Conservation (phyloP, 1,284 basidiomycete genomes). For the Blastosporella zonata region DNA sequence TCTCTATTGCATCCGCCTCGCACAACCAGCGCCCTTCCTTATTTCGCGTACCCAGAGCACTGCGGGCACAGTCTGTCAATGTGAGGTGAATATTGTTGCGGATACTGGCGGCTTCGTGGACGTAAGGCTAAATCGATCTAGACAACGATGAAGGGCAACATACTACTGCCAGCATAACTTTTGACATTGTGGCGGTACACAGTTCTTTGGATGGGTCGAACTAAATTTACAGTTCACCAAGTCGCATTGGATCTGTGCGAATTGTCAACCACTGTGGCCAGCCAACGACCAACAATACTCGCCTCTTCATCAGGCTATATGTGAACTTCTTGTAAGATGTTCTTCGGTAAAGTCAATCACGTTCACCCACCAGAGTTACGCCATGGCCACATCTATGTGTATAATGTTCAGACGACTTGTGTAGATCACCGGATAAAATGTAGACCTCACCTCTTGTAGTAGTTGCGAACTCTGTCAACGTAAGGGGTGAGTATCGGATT, state of each 20-base stretch:
- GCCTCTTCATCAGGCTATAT: conserved; percentile 64
- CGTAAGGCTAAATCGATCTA: conserved; percentile 21
- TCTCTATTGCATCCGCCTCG: conserved; percentile 1
- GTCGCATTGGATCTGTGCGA: conserved; percentile 59
- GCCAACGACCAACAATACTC: not conserved
- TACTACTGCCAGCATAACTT: conserved; percentile 72
- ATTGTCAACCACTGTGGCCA: conserved; percentile 6
- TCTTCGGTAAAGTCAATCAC: not conserved
- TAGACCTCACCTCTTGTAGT: conserved; percentile 48
- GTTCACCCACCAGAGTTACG: conserved; percentile 45
- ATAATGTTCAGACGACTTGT: conserved; percentile 10
- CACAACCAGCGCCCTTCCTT: not conserved
- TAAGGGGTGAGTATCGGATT: conserved; percentile 1
- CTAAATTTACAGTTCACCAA: conserved; percentile 63
- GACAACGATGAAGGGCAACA: conserved; percentile 26
- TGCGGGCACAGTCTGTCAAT: conserved; percentile 44
- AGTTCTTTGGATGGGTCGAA: conserved; percentile 49
- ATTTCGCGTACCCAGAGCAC: conserved; percentile 23
- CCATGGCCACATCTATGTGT: conserved; percentile 56
- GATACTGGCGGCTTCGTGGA: conserved; percentile 54
- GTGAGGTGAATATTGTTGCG: conserved; percentile 63
- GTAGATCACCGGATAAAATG: conserved; percentile 4
- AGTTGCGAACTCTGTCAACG: conserved; percentile 44
- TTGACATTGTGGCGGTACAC: conserved; percentile 49
- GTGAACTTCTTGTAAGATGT: conserved; percentile 10